These are phyloP conservation scores for Aspergillus clavatus DNA, from an alignment of 2,329 filamentous ascomycete species.

Conservation along the genomic window DNA sequence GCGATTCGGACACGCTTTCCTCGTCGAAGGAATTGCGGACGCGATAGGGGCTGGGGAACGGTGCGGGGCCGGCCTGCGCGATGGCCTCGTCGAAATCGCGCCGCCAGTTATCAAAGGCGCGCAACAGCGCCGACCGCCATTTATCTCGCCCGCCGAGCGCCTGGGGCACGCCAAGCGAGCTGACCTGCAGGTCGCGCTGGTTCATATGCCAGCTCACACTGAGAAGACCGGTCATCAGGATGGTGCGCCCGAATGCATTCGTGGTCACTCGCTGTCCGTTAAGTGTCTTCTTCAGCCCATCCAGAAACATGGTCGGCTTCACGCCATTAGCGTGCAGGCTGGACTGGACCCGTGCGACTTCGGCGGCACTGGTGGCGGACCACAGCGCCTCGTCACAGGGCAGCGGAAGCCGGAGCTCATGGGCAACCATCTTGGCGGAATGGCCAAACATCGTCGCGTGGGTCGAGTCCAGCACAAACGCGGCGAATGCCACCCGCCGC, in stretches of 20 bases:
- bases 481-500: slow-evolving; percentile 81
- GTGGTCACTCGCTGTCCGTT: slow-evolving; percentile 82
- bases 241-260: slow-evolving; percentile 87
- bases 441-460: slow-evolving; percentile 98
- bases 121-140: slow-evolving; percentile 79
- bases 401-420: slow-evolving; percentile 85
- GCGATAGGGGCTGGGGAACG: slow-evolving; percentile 20
- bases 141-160: slow-evolving; percentile 83
- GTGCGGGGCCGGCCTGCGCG: slow-evolving; percentile 43
- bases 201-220: slow-evolving; percentile 98
- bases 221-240: slow-evolving; percentile 87
- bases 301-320: slow-evolving; percentile 80
- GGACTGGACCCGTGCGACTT: slow-evolving; percentile 78
- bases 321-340: slow-evolving; percentile 75
- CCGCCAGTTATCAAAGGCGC: slow-evolving; percentile 92
- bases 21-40: slow-evolving; percentile 44
- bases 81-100: slow-evolving; percentile 82
- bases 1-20: slow-evolving; percentile 76
- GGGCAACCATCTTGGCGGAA: slow-evolving; percentile 92
- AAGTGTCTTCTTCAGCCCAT: slow-evolving; percentile 83
- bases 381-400: slow-evolving; percentile 91
- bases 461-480: slow-evolving; percentile 91
- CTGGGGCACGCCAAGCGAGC: slow-evolving; percentile 72
- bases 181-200: slow-evolving; percentile 88
- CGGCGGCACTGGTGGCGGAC: slow-evolving; percentile 81